Evolutionary conservation across 768 basidiomycete species (phyloP).

Genomic region (Leccinum sublutescens): DNA sequence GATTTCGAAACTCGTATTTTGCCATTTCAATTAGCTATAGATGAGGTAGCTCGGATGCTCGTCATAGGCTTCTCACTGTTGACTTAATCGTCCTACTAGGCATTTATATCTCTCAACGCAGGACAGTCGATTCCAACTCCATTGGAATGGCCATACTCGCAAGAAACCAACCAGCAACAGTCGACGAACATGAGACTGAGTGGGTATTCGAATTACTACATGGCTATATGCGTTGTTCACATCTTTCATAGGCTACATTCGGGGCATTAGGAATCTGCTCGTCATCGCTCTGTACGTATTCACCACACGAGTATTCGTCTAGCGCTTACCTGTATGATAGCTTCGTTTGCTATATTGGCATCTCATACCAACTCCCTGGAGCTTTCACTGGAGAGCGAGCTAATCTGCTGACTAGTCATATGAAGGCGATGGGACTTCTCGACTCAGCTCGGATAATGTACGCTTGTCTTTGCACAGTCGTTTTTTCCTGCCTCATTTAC

Average conservation of each 20-base stretch:
- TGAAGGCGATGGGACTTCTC: conserved; percentile 77
- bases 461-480: conserved; percentile 12
- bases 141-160: conserved; percentile 64
- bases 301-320: neutral
- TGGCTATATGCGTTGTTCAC: conserved; percentile 1
- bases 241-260: conserved; percentile 50
- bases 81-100: conserved; percentile 42
- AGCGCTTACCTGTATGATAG: conserved; percentile 32
- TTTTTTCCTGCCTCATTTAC: neutral
- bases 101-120: conserved; percentile 68
- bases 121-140: conserved; percentile 56
- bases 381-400: conserved; percentile 67
- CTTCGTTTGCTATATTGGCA: conserved; percentile 70
- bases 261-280: conserved; percentile 59
- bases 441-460: conserved; percentile 67
- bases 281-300: conserved; percentile 61
- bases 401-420: conserved; percentile 60
- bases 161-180: conserved; percentile 66
- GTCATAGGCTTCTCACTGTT: neutral
- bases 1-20: conserved; percentile 68
- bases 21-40: conserved; percentile 77
- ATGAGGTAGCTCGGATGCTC: conserved; percentile 44
- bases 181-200: conserved; percentile 54
- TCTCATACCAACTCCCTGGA: conserved; percentile 77
- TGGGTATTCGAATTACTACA: conserved; percentile 29